These are phyloP conservation scores for Filobasidium floriforme DNA, from an alignment of 768 basidiomycete genomes.

Conservation along the genomic window DNA sequence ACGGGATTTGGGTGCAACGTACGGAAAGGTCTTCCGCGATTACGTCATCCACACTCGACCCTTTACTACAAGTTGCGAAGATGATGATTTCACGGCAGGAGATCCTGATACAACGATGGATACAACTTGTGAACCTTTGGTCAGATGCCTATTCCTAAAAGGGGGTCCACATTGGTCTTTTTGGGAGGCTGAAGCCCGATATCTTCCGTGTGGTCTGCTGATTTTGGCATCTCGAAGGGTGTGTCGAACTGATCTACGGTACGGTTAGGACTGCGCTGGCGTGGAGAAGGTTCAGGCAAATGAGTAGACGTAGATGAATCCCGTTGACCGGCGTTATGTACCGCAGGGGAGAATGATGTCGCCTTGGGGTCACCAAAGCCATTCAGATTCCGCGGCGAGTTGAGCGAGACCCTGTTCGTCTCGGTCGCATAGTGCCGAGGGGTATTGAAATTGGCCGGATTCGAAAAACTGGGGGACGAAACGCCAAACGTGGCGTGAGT, in stretches of 20 bases:
- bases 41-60: no score
- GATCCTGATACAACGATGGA: no score
- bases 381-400: not conserved
- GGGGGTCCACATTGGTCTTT: slow-evolving; percentile 1
- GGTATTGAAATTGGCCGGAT: not conserved
- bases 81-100: no score
- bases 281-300: not conserved
- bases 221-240: slow-evolving; percentile 2
- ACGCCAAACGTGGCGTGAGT: not conserved
- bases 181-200: not conserved
- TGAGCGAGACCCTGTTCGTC: not conserved
- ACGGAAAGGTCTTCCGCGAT: no score
- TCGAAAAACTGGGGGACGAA: not conserved
- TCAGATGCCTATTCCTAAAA: not conserved
- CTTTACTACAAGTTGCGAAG: no score
- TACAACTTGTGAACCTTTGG: no score
- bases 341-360: not conserved
- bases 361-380: not conserved
- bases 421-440: not conserved
- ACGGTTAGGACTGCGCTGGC: not conserved
- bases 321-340: not conserved
- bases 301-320: not conserved
- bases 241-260: not conserved
- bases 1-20: no score
- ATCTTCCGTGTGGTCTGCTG: not conserved